A percentile compares a stretch with the other conserved stretches of the same genome.
These are phyloP conservation scores for Crithidia mellificae DNA, from an alignment of 208 protist species.

Conservation along the genomic window DNA sequence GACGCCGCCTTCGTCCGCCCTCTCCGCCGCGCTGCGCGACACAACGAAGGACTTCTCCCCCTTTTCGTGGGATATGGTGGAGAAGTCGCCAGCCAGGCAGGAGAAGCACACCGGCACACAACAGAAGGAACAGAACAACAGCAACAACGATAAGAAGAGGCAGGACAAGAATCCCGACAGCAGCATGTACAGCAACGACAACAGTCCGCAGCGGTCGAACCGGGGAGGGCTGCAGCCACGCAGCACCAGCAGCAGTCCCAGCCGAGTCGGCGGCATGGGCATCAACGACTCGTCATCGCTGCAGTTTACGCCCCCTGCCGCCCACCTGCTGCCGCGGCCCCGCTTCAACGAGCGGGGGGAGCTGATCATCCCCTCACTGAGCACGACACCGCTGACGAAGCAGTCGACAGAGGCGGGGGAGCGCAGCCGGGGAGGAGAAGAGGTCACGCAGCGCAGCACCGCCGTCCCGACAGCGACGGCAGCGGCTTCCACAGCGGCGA, in stretches of 20 bases:
- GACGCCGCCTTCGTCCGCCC: not conserved
- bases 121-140: too few relatives aligned
- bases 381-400: not conserved
- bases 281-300: constrained; percentile 6
- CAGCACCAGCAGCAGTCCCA: constrained; percentile 11
- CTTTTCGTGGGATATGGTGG: constrained; percentile 11
- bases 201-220: not conserved
- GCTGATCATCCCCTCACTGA: constrained; percentile 10
- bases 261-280: not conserved
- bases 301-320: constrained; percentile 5
- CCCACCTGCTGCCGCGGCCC: constrained; percentile 5
- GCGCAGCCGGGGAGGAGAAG: too few relatives aligned
- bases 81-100: not conserved
- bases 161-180: too few relatives aligned
- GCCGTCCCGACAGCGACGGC: not conserved
- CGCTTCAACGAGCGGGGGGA: constrained; percentile 13
- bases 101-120: not conserved
- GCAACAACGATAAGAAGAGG: too few relatives aligned
- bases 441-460: too few relatives aligned
- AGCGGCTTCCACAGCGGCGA: not conserved
- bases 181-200: not conserved
- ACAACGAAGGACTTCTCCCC: not conserved
- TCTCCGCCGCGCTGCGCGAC: not conserved
- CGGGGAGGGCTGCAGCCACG: not conserved
- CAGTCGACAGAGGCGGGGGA: not conserved